Evolutionary conservation across 2,329 filamentous ascomycete species (phyloP).

Genomic region (Calonectria pseudoreteaudii): DNA sequence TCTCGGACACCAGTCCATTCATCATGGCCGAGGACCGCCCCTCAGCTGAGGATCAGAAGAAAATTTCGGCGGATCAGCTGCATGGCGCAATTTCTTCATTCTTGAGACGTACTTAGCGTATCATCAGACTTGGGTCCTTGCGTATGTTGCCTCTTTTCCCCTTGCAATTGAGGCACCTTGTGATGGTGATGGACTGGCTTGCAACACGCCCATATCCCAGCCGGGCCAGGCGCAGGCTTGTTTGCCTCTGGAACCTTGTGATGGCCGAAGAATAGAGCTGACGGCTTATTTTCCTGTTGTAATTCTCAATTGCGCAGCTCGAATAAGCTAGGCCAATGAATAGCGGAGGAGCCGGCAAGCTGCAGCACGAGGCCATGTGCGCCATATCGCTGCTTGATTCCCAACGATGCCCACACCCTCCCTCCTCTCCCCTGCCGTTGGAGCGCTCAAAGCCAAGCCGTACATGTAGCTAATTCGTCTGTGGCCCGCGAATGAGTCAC

Average conservation of each 20-base stretch:
- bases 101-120: slow-evolving; percentile 34
- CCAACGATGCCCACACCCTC: slow-evolving; percentile 15
- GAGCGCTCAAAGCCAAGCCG: slow-evolving; percentile 30
- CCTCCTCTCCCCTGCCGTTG: slow-evolving; percentile 11
- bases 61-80: slow-evolving; percentile 42
- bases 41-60: slow-evolving; percentile 40
- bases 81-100: slow-evolving; percentile 45
- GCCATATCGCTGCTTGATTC: slow-evolving; percentile 14
- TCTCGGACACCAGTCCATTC: slow-evolving; percentile 22
- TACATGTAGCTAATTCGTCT: slow-evolving; percentile 37
- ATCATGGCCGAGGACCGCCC: slow-evolving; percentile 35
- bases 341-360: slow-evolving; percentile 24
- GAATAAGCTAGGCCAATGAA: slow-evolving; percentile 21
- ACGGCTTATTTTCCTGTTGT: not conserved
- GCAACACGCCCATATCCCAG: slow-evolving; percentile 1
- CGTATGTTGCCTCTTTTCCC: slow-evolving; percentile 31
- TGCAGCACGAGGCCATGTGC: slow-evolving; percentile 26
- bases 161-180: slow-evolving; percentile 28
- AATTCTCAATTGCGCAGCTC: slow-evolving; percentile 14
- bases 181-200: slow-evolving; percentile 16
- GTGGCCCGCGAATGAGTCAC: slow-evolving; percentile 43
- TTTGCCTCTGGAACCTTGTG: slow-evolving; percentile 11
- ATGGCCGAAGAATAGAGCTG: not conserved
- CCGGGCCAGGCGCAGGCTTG: not conserved
- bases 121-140: slow-evolving; percentile 24